Conservation (phyloP, 208 protist species). For the Leishmania lainsoni region DNA sequence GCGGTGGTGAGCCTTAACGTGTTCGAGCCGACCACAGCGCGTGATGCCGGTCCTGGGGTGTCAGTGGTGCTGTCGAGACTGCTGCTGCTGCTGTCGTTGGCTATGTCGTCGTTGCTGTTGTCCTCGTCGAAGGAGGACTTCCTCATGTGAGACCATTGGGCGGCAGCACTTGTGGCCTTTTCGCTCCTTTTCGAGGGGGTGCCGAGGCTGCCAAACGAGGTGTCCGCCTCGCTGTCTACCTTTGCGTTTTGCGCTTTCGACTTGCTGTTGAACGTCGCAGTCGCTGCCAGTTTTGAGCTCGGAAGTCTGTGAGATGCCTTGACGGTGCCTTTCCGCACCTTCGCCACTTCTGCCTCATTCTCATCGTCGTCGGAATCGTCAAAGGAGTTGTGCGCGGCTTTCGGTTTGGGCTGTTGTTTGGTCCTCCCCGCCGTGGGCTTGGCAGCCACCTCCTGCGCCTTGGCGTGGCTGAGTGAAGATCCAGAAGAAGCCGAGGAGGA, state of each 20-base stretch:
- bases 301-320: neutral
- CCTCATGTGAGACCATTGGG: constrained; percentile 11
- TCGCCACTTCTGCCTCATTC: neutral
- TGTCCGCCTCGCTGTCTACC: neutral
- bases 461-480: neutral
- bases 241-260: neutral
- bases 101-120: constrained; percentile 9
- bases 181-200: neutral
- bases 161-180: neutral
- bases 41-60: neutral
- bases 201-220: neutral
- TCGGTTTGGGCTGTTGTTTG: neutral
- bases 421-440: neutral
- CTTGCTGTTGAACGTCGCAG: no score
- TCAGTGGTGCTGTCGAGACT: neutral
- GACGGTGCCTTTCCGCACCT: neutral
- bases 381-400: constrained; percentile 30
- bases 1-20: neutral
- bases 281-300: neutral
- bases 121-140: constrained; percentile 47
- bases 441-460: neutral
- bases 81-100: neutral
- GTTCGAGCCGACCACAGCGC: neutral
- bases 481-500: constrained; percentile 9
- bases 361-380: constrained; percentile 27